Evolutionary conservation across 2,329 filamentous ascomycete genomes (phyloP), one percentile per base, ranked within the genome.

Genomic region (Coniochaeta sp.): DNA sequence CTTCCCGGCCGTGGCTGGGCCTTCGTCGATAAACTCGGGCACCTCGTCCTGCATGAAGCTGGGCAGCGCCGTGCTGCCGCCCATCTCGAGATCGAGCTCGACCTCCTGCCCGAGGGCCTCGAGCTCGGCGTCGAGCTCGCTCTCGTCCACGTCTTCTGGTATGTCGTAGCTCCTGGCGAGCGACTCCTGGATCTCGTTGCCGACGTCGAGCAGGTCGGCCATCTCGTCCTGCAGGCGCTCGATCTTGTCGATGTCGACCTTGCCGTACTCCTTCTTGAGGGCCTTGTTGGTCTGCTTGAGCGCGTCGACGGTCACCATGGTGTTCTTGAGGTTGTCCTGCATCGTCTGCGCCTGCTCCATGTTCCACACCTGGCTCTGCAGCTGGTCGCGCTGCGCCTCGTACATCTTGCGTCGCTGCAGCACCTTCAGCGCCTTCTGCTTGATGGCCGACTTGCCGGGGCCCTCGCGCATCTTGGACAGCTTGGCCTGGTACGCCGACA

Each of bases 261-360:
- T 97, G 67, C 93, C 93, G 72, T 98, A 98, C 80, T 98, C 93
- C 74, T 91, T 90, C 71, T 87, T 87, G 64, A 99, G 83, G 69
- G 91, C 89, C 78, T 96, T 96, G 69, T 95, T 96, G 26, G 93
- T 97, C 1, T 89, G 92, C 83, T 97, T 96, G 85, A 99, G 93
- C 12, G 93, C 93, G 73, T 98, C 93, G 52, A 98, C 93, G 30
- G 95, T 97, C 19, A 92, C 96, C 93, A 97, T 97, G 64, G 95
- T 93, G 75, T 98, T 98, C 75, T 96, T 95, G 58, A 99, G 84
- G 72, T 98, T 98, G 77, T 98, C 93, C 78, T 96, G 92, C 93
- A 98, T 97, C 83, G 93, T 96, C 72, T 90, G 89, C 3, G 93
- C 93, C 77, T 97, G 93, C 78, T 98, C 93, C 93, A 99, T 97